Base-by-base conservation (phyloP, 2,329 filamentous ascomycete species). In the Ilyonectria sp. region DNA sequence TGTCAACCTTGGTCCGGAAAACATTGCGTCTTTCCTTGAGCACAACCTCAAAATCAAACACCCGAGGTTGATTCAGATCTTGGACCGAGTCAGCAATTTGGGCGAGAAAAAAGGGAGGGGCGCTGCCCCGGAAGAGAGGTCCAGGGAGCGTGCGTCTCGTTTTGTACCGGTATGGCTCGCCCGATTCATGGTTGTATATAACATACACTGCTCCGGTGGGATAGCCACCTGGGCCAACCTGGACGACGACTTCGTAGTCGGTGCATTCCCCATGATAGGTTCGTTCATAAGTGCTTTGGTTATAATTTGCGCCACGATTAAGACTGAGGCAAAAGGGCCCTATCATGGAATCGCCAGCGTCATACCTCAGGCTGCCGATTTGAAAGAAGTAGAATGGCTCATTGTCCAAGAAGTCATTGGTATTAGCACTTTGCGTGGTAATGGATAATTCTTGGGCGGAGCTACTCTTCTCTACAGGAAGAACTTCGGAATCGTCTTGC, bases 311-410 rank as follows among this genome's bases (percentile, higher is more conserved):
- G 26, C 26, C 26, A 26, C 1, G 26, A 26, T 1, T 26, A 26
- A 26, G 26, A 26, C 26, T 26, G 26, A 6, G 5, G 26, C 1
- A 6, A 26, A 26, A 5, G 26, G 4, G 26, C 26, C 26, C 26
- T 6, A 26, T 26, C 21, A 21, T 21, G 21, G 2, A 2, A 26
- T 26, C 47, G 21, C 37, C 11, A 4, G 19, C 43, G 2, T 37
- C 1, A 19, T 13, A 17, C 56, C 26, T 47, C 43, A 59, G 23
- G 1, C 2, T 2, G 11, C 56, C 56, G 2, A 59, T 47, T 21
- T 59, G 56, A 6, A 59, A 40, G 13, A 59, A 33, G 31, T 44
- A 59, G 29, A 59, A 49, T 6, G 55, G 29, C 6, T 49, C 43
- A 4, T 33, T 26, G 19, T 49, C 29, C 3, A 37, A 6, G 17